phyloP scores from a whole-genome alignment of 163 green algal species.

The Coccomyxa subellipsoidea region DNA sequence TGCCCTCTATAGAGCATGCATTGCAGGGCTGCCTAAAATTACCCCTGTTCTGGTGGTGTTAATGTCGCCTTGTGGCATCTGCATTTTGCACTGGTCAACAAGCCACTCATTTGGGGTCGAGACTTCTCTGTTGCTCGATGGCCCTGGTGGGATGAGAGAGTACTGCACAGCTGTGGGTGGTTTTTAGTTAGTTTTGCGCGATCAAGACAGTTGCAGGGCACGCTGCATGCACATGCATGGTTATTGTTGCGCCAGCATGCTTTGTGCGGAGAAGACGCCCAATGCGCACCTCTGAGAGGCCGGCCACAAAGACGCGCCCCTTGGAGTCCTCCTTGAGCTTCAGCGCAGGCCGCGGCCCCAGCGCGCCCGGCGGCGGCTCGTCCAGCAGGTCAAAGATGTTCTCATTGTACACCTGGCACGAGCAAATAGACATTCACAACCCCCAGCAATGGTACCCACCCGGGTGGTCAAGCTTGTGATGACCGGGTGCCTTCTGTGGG shows the following conservation, averaged over 20 bases:
- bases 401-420: constrained; percentile 76
- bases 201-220: no score
- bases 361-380: not conserved
- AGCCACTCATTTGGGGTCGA: no score
- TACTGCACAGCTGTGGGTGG: no score
- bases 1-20: no score
- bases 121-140: no score
- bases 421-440: not conserved
- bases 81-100: no score
- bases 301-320: constrained; percentile 51
- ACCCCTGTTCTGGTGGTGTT: no score
- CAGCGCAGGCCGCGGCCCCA: constrained; percentile 37
- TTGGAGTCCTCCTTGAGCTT: constrained; percentile 57
- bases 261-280: not conserved
- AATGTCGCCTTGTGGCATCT: no score
- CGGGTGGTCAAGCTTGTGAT: not conserved
- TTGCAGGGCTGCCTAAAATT: no score
- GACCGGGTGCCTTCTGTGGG: not conserved
- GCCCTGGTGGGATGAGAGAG: no score
- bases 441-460: not conserved
- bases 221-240: not conserved
- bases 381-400: constrained; percentile 72
- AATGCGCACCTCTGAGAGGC: constrained; percentile 36
- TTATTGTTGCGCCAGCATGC: not conserved
- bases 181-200: no score